Evolutionary conservation across 2,329 filamentous ascomycete genomes (phyloP).

Genomic region (Colletotrichum cereale): DNA sequence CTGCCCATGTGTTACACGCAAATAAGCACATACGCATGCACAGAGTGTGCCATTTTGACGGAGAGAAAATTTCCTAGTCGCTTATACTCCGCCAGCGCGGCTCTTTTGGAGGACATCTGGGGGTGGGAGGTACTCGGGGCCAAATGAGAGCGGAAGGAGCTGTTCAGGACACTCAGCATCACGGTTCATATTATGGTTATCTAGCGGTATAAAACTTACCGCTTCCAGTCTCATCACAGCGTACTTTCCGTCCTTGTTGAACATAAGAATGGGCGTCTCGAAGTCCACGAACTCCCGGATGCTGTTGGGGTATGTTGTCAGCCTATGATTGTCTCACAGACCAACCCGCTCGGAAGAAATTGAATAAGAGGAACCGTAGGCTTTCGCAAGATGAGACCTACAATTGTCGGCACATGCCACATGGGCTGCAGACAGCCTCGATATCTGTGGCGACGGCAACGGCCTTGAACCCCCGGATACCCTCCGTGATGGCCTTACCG

Average conservation of each 20-base stretch:
- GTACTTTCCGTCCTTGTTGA: constrained; percentile 82
- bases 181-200: neutral
- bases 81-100: constrained; percentile 11
- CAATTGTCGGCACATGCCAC: constrained; percentile 97
- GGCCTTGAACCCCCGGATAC: constrained; percentile 74
- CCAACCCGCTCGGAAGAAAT: neutral
- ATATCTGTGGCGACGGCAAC: constrained; percentile 89
- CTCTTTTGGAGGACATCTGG: constrained; percentile 45
- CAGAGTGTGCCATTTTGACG: no score
- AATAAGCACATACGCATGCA: neutral
- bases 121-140: constrained; percentile 68
- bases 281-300: constrained; percentile 81
- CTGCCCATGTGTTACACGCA: neutral
- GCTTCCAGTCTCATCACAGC: constrained; percentile 78
- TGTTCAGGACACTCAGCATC: constrained; percentile 47
- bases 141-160: constrained; percentile 78
- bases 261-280: constrained; percentile 89
- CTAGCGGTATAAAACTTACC: constrained; percentile 54
- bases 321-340: neutral
- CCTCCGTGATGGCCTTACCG: constrained; percentile 78
- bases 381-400: constrained; percentile 56
- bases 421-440: constrained; percentile 77
- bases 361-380: neutral
- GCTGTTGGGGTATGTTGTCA: constrained; percentile 54
- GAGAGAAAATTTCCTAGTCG: neutral